phyloP scores from a whole-genome alignment of 345 rosid genomes.

The Brassica carinata region DNA sequence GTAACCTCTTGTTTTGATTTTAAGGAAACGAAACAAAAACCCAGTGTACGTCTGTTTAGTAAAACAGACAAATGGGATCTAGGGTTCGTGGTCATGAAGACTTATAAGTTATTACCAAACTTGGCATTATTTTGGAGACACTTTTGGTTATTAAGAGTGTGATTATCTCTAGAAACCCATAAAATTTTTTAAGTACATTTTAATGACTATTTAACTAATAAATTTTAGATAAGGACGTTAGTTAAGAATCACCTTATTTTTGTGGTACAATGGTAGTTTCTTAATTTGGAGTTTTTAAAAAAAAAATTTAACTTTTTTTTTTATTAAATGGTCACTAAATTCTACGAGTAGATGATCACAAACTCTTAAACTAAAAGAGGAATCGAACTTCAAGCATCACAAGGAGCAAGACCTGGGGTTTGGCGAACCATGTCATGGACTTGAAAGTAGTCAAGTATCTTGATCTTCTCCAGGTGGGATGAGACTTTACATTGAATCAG shows the following conservation, averaged over 20 bases:
- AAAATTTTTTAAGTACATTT: no score
- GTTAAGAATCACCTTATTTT: background rate
- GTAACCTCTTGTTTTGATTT: background rate
- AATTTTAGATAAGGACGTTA: background rate
- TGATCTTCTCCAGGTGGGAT: constrained; percentile 59
- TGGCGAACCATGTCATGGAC: constrained; percentile 98
- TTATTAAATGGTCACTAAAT: no score
- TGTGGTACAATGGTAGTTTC: background rate
- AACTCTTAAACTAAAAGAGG: background rate
- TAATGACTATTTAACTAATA: background rate
- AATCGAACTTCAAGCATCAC: background rate
- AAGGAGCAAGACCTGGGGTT: constrained; percentile 65
- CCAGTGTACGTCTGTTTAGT: background rate
- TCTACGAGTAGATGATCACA: background rate
- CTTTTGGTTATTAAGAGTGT: constrained; percentile 15
- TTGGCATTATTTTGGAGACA: constrained; percentile 28
- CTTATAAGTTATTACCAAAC: constrained; percentile 10
- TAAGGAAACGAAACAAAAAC: background rate
- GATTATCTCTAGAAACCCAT: no score
- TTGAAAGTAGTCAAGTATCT: constrained; percentile 78
- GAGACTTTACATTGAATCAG: constrained; percentile 71
- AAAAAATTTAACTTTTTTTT: no score
- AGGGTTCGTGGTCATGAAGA: constrained; percentile 25
- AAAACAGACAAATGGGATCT: constrained; percentile 25
- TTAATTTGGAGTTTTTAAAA: no score